Percentiles rank a stretch among this genome's conserved stretches.
phyloP scores from a whole-genome alignment of 2,329 filamentous ascomycete species.

The Massarina eburnea region DNA sequence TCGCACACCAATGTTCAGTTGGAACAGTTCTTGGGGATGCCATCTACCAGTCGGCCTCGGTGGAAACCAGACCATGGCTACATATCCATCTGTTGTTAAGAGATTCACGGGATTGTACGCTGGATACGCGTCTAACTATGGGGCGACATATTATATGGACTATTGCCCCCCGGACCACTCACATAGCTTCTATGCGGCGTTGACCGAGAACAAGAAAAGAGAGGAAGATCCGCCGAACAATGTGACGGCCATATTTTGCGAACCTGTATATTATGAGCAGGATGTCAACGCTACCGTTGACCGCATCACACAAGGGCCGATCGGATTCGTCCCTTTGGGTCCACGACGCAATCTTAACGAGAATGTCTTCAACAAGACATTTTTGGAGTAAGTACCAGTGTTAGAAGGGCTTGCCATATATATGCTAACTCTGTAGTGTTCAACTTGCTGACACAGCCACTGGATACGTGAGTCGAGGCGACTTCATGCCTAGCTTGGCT shows the following conservation, averaged over 20 bases:
- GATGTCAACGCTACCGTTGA: conserved; percentile 46
- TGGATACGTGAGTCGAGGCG: conserved; percentile 3
- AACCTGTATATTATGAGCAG: conserved; percentile 49
- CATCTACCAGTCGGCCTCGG: conserved; percentile 1
- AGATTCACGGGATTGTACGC: conserved; percentile 45
- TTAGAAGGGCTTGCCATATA: not conserved
- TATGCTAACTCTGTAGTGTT: no score
- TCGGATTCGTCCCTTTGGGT: conserved; percentile 16
- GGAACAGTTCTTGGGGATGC: conserved; percentile 28
- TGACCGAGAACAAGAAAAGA: conserved; percentile 13
- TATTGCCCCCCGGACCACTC: conserved; percentile 36
- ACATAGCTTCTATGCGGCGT: conserved; percentile 38
- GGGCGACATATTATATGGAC: conserved; percentile 35
- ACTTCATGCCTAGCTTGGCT: conserved; percentile 9
- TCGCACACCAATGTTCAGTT: no score
- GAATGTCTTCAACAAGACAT: conserved; percentile 41
- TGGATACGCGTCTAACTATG: conserved; percentile 44
- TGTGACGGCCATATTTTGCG: conserved; percentile 25
- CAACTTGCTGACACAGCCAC: not conserved
- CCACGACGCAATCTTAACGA: conserved; percentile 24
- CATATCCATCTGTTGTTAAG: conserved; percentile 1
- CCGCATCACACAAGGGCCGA: not conserved
- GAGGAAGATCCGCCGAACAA: conserved; percentile 16
- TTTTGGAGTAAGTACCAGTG: conserved; percentile 38
- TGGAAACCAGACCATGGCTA: conserved; percentile 16